Conservation (phyloP, 495 filamentous ascomycete species). For the Hypoxylon fuscum region DNA sequence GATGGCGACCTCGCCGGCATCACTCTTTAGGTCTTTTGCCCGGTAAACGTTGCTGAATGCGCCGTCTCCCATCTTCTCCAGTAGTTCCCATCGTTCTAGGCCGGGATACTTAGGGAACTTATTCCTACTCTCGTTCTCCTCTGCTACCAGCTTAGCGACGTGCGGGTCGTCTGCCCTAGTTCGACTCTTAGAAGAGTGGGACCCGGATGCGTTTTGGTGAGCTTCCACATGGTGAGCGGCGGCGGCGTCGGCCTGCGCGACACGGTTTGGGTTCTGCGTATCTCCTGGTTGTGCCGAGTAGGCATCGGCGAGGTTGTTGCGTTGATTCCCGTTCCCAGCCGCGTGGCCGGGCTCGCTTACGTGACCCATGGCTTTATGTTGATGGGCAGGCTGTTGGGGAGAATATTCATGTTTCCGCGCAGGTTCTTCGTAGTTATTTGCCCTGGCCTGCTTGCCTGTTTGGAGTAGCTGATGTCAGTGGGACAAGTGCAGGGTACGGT, state of each 20-base stretch:
- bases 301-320: conserved; percentile 49
- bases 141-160: conserved; percentile 84
- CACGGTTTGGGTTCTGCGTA: conserved; percentile 63
- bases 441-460: conserved; percentile 83
- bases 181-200: conserved; percentile 46
- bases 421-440: conserved; percentile 66
- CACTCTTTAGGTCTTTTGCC: conserved; percentile 74
- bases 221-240: conserved; percentile 62
- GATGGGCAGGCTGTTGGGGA: conserved; percentile 55
- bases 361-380: conserved; percentile 56
- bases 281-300: conserved; percentile 69
- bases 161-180: conserved; percentile 68
- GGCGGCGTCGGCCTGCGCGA: conserved; percentile 68
- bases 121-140: conserved; percentile 83
- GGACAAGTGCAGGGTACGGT: conserved; percentile 18
- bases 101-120: conserved; percentile 93
- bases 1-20: conserved; percentile 87
- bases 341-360: conserved; percentile 58
- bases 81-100: conserved; percentile 84
- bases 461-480: conserved; percentile 43
- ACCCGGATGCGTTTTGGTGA: conserved; percentile 41
- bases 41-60: conserved; percentile 99
- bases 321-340: conserved; percentile 53
- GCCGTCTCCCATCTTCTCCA: conserved; percentile 99
- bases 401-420: conserved; percentile 63